Evolutionary conservation across 176 grass and related monocot species (phyloP), one percentile per base, ranked within the genome.

Genomic region (Zizania latifolia): DNA sequence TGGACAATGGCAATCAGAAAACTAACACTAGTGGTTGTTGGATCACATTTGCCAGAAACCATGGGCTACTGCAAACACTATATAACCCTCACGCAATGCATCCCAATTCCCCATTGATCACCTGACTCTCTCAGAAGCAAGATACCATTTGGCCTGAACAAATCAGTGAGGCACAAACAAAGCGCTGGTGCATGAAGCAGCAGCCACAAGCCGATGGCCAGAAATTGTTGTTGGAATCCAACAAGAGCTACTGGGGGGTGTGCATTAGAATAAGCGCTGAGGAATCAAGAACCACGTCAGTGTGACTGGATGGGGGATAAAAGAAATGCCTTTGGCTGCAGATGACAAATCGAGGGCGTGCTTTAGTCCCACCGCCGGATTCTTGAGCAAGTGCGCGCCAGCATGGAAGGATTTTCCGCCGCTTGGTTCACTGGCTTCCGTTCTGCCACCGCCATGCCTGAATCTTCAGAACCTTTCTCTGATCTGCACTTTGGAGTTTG

Each of bases 201-300:
- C 70, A 67, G 38, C 80, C 80, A 67, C 61, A 41, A 26, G n/a
- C 35, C 35, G 30, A 44, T 27, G 51, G 46, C 35, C 70, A 36
- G 4, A 54, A 72, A 73, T 74, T 17, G 29, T 57, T 78, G n/a
- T 2, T 26, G 82, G 65, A 69, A 83, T 70, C 64, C 32, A 45
- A 77, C 67, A 38, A 62, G 41, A 32, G 70, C 36, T 57, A 26
- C 26, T 2, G 4, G 2, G 8, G 34, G 17, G 36, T n/a, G 6
- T 0, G 16, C 40, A 40, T 55, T 86, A 70, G 29, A 82, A 76
- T 71, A 78, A 70, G 57, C 63, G 22, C 44, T 55, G 57, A 83
- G 59, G 85, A 83, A 87, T 87, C 74, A 64, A 53, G 61, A 62
- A 44, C 79, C 84, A 77, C 84, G 84, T 82, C 78, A 82, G 11